phyloP scores from a whole-genome alignment of 495 filamentous ascomycete species.

The Podospora pseudocomata region DNA sequence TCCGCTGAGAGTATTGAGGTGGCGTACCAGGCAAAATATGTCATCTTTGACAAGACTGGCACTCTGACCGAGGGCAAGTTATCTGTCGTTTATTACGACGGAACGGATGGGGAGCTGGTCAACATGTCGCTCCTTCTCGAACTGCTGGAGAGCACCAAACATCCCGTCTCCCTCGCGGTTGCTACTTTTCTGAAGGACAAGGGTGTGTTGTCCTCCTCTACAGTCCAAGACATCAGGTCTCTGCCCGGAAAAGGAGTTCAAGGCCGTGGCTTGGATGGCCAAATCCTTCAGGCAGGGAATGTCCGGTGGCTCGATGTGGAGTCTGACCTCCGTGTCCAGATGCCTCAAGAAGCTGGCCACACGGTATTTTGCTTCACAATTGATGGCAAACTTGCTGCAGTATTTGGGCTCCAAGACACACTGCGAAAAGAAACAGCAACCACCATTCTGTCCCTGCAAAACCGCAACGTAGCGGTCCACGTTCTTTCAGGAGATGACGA shows the following conservation, averaged over 20 bases:
- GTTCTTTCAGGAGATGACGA: slow-evolving; percentile 70
- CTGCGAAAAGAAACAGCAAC: slow-evolving; percentile 54
- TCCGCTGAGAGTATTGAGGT: slow-evolving; percentile 61
- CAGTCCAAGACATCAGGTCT: slow-evolving; percentile 41
- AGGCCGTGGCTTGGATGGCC: slow-evolving; percentile 16
- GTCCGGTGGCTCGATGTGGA: slow-evolving; percentile 55
- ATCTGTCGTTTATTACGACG: slow-evolving; percentile 43
- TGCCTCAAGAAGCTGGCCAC: slow-evolving; percentile 43
- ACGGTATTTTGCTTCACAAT: slow-evolving; percentile 64
- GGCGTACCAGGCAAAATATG: slow-evolving; percentile 57
- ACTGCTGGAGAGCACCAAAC: slow-evolving; percentile 51
- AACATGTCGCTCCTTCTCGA: slow-evolving; percentile 29
- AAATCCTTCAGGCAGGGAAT: slow-evolving; percentile 56
- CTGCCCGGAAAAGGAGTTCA: slow-evolving; percentile 50
- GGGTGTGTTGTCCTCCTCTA: slow-evolving; percentile 27
- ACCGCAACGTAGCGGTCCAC: slow-evolving; percentile 56
- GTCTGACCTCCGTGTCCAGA: slow-evolving; percentile 39
- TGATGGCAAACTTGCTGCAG: slow-evolving; percentile 45
- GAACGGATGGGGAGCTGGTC: slow-evolving; percentile 21
- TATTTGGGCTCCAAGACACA: slow-evolving; percentile 58
- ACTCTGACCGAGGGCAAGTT: slow-evolving; percentile 66
- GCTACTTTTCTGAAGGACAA: slow-evolving; percentile 42
- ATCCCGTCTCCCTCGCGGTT: slow-evolving; percentile 67
- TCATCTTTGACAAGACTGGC: slow-evolving; percentile 85
- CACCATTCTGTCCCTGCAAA: slow-evolving; percentile 49